These are phyloP conservation scores for Helicocarpus griseus DNA, from an alignment of 2,329 filamentous ascomycete genomes.

Conservation along the genomic window DNA sequence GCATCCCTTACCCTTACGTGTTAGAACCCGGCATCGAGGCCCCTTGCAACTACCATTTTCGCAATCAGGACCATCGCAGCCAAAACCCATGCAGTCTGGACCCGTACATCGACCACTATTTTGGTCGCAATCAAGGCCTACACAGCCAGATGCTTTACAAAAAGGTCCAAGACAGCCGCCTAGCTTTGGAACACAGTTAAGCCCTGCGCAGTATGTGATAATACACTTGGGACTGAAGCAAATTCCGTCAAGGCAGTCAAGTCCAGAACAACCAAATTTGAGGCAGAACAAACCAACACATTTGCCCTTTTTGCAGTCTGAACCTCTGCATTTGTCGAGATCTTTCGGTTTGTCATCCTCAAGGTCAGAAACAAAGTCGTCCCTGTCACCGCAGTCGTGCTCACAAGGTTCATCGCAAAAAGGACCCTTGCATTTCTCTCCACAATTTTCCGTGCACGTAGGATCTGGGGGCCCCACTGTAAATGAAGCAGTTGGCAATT, in stretches of 20 bases:
- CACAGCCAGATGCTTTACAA: neutral
- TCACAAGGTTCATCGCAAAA: slow-evolving; percentile 2
- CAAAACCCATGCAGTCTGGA: neutral
- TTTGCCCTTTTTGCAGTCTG: neutral
- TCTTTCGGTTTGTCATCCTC: neutral
- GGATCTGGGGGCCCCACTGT: neutral
- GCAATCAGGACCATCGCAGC: neutral
- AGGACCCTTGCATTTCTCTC: neutral
- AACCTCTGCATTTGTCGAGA: neutral
- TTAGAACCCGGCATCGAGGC: neutral
- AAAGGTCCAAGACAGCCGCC: neutral
- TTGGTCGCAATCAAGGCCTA: neutral
- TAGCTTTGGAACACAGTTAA: neutral
- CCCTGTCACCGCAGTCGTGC: neutral
- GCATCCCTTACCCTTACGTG: neutral
- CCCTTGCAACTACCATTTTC: slow-evolving; percentile 1
- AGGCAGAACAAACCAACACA: neutral
- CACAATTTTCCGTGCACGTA: neutral
- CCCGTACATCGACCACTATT: neutral
- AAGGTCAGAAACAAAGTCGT: slow-evolving; percentile 1
- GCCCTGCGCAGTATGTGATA: neutral
- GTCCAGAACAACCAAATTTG: neutral
- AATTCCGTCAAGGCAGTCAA: slow-evolving; percentile 1
- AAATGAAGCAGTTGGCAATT: neutral
- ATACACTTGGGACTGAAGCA: neutral